A percentile compares a stretch with the other conserved stretches of the same genome.
phyloP scores from a whole-genome alignment of 176 grass and related monocot genomes.

The Phyllostachys edulis region DNA sequence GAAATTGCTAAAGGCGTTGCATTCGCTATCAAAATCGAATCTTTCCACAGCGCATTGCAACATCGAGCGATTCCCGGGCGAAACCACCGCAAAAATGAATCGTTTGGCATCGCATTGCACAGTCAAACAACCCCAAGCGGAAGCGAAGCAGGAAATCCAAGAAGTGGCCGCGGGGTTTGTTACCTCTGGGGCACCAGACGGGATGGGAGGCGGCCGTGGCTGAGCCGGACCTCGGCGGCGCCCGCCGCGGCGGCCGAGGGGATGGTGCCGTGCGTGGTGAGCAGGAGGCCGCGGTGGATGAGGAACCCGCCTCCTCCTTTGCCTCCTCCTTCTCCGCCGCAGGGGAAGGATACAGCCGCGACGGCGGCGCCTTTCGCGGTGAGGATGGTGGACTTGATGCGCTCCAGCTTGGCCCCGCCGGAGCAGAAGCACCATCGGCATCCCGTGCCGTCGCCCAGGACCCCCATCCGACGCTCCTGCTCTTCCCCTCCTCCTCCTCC shows the following conservation, averaged over 20 bases:
- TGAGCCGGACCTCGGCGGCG: conserved; percentile 65
- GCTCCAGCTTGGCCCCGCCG: conserved; percentile 69
- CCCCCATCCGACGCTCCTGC: conserved; percentile 55
- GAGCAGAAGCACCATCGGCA: conserved; percentile 99
- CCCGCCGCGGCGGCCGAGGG: conserved; percentile 57
- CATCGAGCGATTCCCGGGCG: not conserved
- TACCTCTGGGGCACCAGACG: conserved; percentile 83
- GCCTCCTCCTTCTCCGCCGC: conserved; percentile 23
- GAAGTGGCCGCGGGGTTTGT: not conserved
- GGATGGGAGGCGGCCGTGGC: conserved; percentile 52
- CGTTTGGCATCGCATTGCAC: not conserved
- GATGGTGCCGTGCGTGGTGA: conserved; percentile 82
- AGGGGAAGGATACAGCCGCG: conserved; percentile 51
- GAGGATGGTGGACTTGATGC: conserved; percentile 71
- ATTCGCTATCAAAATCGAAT: conserved; percentile 7
- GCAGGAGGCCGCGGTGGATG: conserved; percentile 74
- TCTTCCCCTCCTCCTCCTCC: not conserved
- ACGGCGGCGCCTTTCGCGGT: conserved; percentile 69
- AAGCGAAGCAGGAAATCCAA: not conserved
- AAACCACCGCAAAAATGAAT: conserved; percentile 15
- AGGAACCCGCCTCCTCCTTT: conserved; percentile 70
- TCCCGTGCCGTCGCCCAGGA: conserved; percentile 55
- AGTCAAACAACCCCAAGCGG: not conserved
- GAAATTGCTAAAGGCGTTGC: not conserved
- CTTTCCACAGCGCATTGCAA: not conserved